Evolutionary conservation across 371 early-diverging fungal species (phyloP).

Genomic region (Mucor lusitanicus): DNA sequence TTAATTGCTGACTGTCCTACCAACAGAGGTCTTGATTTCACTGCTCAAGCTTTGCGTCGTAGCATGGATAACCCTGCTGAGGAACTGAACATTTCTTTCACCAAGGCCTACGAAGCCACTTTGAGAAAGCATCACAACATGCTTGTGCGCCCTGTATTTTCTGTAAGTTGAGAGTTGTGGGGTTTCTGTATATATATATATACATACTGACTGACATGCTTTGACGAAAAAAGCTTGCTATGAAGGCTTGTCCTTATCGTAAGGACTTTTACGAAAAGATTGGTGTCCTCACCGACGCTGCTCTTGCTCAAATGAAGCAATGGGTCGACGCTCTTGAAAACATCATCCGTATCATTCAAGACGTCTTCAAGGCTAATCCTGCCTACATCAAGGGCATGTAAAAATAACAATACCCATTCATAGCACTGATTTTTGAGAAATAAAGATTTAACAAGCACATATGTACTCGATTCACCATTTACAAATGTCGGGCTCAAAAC

Average conservation of each 20-base stretch:
- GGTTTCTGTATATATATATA: neutral
- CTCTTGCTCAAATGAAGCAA: slow-evolving; percentile 57
- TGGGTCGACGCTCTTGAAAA: slow-evolving; percentile 83
- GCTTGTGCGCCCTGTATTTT: slow-evolving; percentile 81
- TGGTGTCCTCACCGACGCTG: slow-evolving; percentile 61
- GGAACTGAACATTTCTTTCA: slow-evolving; percentile 84
- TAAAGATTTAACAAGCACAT: neutral
- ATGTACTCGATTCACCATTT: neutral
- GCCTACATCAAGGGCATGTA: slow-evolving; percentile 56
- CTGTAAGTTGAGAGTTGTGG: slow-evolving; percentile 50
- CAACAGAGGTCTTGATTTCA: slow-evolving; percentile 85
- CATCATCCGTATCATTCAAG: slow-evolving; percentile 52
- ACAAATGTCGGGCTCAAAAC: neutral
- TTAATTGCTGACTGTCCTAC: neutral
- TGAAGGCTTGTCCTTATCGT: slow-evolving; percentile 93
- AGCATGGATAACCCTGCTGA: slow-evolving; percentile 72
- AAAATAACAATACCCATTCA: slow-evolving; percentile 26
- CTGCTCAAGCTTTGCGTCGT: slow-evolving; percentile 76
- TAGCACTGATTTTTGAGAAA: neutral
- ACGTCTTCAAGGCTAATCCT: slow-evolving; percentile 42
- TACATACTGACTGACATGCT: neutral
- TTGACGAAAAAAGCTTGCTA: slow-evolving; percentile 70
- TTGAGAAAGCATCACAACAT: slow-evolving; percentile 82
- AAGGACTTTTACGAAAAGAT: slow-evolving; percentile 87
- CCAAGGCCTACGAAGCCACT: slow-evolving; percentile 80